Percentiles rank a stretch among this genome's conserved stretches.
Evolutionary conservation across 768 basidiomycete species (phyloP).

Genomic region (Auricularia heimuer): DNA sequence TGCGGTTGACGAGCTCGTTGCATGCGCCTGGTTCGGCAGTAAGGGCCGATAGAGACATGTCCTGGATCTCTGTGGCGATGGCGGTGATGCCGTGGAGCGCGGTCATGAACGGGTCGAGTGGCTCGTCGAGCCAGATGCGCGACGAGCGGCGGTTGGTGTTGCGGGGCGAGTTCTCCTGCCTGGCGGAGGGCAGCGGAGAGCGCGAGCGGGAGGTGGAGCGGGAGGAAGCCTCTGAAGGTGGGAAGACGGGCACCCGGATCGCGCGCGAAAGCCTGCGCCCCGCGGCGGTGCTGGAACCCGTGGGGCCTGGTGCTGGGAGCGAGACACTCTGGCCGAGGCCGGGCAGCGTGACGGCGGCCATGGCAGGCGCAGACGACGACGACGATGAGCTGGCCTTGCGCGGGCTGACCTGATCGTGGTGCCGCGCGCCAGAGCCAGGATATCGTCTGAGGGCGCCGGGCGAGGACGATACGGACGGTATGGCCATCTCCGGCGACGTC

Average conservation of each 20-base stretch:
- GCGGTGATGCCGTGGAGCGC: conserved; percentile 87
- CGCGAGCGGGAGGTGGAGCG: conserved; percentile 92
- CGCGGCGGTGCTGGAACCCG: conserved; percentile 35
- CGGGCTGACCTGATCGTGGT: conserved; percentile 28
- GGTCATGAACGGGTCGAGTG: conserved; percentile 80
- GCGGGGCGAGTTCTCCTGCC: conserved; percentile 17
- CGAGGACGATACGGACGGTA: not conserved
- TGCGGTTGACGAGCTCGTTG: conserved; percentile 77
- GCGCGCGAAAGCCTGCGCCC: conserved; percentile 80
- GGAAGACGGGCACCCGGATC: conserved; percentile 63
- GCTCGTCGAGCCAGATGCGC: conserved; percentile 75
- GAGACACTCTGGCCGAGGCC: conserved; percentile 20
- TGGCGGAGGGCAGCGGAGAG: conserved; percentile 68
- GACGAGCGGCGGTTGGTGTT: conserved; percentile 62
- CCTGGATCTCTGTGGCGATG: conserved; percentile 86
- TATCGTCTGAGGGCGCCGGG: conserved; percentile 3
- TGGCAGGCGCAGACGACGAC: conserved; percentile 22
- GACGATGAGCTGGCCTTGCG: conserved; percentile 34
- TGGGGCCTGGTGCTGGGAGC: conserved; percentile 40
- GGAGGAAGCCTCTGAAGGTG: conserved; percentile 72
- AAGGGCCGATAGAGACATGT: conserved; percentile 80
- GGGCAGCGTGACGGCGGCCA: conserved; percentile 20
- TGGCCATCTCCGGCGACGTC: conserved; percentile 4
- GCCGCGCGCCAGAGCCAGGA: conserved; percentile 12
- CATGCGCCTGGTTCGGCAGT: conserved; percentile 79